Evolutionary conservation across 2,329 filamentous ascomycete genomes (phyloP).

Genomic region (Fusarium phyllophilum): DNA sequence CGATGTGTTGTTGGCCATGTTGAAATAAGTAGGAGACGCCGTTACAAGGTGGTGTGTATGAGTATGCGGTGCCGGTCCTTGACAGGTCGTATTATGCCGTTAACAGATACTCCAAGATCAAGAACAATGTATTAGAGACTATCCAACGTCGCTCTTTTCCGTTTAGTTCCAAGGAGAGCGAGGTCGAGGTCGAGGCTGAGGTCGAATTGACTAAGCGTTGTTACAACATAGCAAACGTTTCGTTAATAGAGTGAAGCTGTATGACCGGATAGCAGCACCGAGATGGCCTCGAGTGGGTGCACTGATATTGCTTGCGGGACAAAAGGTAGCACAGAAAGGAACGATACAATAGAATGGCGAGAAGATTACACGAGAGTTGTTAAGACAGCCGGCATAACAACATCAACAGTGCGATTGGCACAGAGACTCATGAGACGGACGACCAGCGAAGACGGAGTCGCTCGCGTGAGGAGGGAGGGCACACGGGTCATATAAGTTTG

Average conservation of each 20-base stretch:
- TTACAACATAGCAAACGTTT: slow-evolving; percentile 11
- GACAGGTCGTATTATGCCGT: background rate
- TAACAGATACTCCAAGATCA: background rate
- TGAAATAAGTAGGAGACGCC: slow-evolving; percentile 4
- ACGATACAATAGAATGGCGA: background rate
- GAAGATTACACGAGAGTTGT: slow-evolving; percentile 26
- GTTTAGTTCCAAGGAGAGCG: background rate
- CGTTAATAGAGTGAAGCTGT: slow-evolving; percentile 9
- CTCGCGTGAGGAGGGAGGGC: slow-evolving; percentile 41
- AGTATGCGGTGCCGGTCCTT: slow-evolving; percentile 16
- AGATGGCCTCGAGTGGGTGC: slow-evolving; percentile 18
- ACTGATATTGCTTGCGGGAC: slow-evolving; percentile 5
- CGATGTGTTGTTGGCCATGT: slow-evolving; percentile 46
- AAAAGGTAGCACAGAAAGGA: slow-evolving; percentile 12
- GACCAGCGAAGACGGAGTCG: slow-evolving; percentile 15
- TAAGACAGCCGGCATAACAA: slow-evolving; percentile 17
- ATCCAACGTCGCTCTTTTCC: background rate
- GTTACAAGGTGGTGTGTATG: background rate
- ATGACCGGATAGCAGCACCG: slow-evolving; percentile 8
- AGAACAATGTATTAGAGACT: background rate
- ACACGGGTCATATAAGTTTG: slow-evolving; percentile 47
- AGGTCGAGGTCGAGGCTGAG: background rate
- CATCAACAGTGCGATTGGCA: slow-evolving; percentile 20
- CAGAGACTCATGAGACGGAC: slow-evolving; percentile 28
- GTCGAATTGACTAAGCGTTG: background rate